Percentiles rank a stretch among this genome's conserved stretches.
These are phyloP conservation scores for Microcos paniculata DNA, from an alignment of 345 rosid species.

Conservation along the genomic window DNA sequence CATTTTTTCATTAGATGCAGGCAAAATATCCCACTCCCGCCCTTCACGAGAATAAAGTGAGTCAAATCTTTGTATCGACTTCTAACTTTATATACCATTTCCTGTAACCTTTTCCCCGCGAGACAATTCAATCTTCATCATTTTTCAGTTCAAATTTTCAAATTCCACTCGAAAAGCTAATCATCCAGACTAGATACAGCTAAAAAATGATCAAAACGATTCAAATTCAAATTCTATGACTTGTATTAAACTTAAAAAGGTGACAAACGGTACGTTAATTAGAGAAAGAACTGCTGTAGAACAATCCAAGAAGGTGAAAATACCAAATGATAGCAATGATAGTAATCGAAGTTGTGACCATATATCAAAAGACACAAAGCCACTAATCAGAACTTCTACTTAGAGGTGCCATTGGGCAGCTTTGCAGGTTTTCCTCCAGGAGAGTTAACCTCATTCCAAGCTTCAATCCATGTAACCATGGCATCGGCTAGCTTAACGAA, in stretches of 20 bases:
- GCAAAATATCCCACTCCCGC: background rate
- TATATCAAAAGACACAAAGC: background rate
- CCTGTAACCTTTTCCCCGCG: background rate
- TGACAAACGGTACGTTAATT: background rate
- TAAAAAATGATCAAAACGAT: background rate
- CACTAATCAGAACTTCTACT: conserved; percentile 18
- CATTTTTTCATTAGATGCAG: background rate
- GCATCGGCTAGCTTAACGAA: conserved; percentile 79
- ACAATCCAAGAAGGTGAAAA: background rate
- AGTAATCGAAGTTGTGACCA: background rate
- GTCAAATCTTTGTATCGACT: background rate
- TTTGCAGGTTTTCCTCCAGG: conserved; percentile 26
- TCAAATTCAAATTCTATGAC: background rate
- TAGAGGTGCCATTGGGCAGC: conserved; percentile 24
- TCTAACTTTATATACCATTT: background rate
- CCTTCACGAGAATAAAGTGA: background rate
- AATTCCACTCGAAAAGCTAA: background rate
- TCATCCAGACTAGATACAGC: background rate
- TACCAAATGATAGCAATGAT: background rate
- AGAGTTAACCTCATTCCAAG: conserved; percentile 88
- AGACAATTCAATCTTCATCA: background rate
- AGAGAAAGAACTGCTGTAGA: background rate
- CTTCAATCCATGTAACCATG: conserved; percentile 95
- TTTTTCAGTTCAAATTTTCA: background rate
- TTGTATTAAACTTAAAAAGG: background rate